A percentile compares a stretch with the other conserved stretches of the same genome.
Evolutionary conservation across 225 moss, liverwort and hornwort species (phyloP).

Genomic region (Marchantia polymorpha): DNA sequence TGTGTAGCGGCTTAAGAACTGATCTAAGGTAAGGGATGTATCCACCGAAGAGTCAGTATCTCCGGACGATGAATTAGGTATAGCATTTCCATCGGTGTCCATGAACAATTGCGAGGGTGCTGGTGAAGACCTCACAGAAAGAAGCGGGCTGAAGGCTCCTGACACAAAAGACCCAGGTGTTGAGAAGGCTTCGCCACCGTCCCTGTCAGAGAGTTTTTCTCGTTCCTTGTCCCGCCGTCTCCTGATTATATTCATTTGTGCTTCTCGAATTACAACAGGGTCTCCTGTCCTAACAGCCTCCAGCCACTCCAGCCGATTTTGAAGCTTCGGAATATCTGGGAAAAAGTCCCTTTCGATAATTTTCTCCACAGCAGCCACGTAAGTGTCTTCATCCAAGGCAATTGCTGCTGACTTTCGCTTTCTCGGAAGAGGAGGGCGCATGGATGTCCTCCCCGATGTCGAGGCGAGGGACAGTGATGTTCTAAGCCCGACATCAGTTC

Average conservation of each 20-base stretch:
- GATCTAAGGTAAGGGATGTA: constrained; percentile 70
- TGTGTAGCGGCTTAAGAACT: constrained; percentile 80
- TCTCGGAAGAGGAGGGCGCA: constrained; percentile 41
- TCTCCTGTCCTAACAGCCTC: constrained; percentile 94
- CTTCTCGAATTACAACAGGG: constrained; percentile 79
- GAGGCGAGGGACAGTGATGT: constrained; percentile 46
- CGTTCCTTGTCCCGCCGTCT: constrained; percentile 73
- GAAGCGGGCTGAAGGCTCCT: constrained; percentile 67
- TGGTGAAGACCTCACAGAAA: constrained; percentile 66
- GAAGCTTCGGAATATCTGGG: constrained; percentile 98
- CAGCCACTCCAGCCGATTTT: constrained; percentile 86
- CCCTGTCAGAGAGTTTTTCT: constrained; percentile 57
- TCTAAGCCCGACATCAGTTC: constrained; percentile 48
- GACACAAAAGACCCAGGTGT: constrained; percentile 76
- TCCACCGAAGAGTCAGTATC: constrained; percentile 51
- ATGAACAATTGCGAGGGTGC: constrained; percentile 52
- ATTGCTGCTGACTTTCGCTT: constrained; percentile 64
- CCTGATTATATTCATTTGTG: constrained; percentile 80
- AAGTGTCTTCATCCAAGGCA: constrained; percentile 81
- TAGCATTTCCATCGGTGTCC: constrained; percentile 19
- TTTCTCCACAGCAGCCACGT: constrained; percentile 94
- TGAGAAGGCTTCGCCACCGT: constrained; percentile 54
- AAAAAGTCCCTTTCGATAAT: constrained; percentile 97
- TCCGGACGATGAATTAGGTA: constrained; percentile 24
- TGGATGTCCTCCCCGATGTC: constrained; percentile 45